Percentiles rank a stretch among this genome's conserved stretches.
phyloP scores from a whole-genome alignment of 2,329 filamentous ascomycete genomes.

The Hirsutella minnesotensis region DNA sequence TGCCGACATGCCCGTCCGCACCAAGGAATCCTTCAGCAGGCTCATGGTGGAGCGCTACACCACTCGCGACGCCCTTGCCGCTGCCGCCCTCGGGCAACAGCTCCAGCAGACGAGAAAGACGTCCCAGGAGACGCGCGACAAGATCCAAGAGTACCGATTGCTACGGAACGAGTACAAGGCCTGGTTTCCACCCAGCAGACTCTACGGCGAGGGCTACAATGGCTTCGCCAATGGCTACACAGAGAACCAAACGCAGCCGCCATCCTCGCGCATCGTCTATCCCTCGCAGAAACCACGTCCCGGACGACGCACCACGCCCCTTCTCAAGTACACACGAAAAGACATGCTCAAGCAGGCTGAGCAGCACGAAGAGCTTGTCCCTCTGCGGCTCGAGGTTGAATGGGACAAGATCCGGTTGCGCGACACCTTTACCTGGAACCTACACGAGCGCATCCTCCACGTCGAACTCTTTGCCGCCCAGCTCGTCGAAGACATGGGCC shows the following conservation, averaged over 20 bases:
- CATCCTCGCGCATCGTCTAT: constrained; percentile 59
- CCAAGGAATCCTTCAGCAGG: constrained; percentile 43
- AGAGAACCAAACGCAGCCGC: constrained; percentile 51
- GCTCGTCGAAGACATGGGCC: constrained; percentile 80
- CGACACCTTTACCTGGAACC: constrained; percentile 97
- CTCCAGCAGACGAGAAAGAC: constrained; percentile 43
- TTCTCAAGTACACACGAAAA: constrained; percentile 63
- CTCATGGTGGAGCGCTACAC: constrained; percentile 43
- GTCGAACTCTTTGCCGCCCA: constrained; percentile 78
- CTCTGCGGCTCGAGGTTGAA: constrained; percentile 84
- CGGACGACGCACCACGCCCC: constrained; percentile 62
- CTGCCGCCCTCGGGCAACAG: constrained; percentile 37
- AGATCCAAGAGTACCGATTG: constrained; percentile 58
- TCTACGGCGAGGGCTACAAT: constrained; percentile 67
- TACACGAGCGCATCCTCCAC: constrained; percentile 76
- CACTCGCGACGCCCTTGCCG: constrained; percentile 41
- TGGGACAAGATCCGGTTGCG: constrained; percentile 91
- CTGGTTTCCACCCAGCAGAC: constrained; percentile 42
- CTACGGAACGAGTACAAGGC: constrained; percentile 43
- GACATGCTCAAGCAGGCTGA: constrained; percentile 80
- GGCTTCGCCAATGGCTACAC: constrained; percentile 85
- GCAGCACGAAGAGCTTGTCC: constrained; percentile 81
- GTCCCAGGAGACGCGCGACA: constrained; percentile 51
- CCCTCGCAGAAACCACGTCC: constrained; percentile 64
- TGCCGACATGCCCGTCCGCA: constrained; percentile 30